These are phyloP conservation scores for Talaromyces borbonicus DNA, from an alignment of 495 filamentous ascomycete species.

Conservation along the genomic window DNA sequence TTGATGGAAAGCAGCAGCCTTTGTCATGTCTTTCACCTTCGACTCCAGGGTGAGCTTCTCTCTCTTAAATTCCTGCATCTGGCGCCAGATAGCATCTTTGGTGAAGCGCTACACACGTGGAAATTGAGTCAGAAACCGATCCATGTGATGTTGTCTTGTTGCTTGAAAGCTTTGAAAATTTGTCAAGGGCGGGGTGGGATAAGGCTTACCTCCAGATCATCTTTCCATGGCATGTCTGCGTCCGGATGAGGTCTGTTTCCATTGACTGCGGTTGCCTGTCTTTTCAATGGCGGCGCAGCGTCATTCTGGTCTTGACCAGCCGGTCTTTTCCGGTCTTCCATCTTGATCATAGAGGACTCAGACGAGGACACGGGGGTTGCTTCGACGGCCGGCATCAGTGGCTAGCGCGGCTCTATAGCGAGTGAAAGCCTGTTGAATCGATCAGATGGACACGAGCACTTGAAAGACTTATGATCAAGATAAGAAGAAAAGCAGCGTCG, in stretches of 20 bases:
- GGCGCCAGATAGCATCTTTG: slow-evolving; percentile 94
- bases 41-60: slow-evolving; percentile 70
- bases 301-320: slow-evolving; percentile 65
- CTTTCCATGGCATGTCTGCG: slow-evolving; percentile 70
- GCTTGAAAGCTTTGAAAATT: neutral
- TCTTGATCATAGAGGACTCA: slow-evolving; percentile 68
- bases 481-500: neutral
- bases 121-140: slow-evolving; percentile 16
- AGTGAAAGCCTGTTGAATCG: slow-evolving; percentile 28
- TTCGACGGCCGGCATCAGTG: slow-evolving; percentile 76
- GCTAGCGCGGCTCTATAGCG: slow-evolving; percentile 32
- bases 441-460: slow-evolving; percentile 21
- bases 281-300: slow-evolving; percentile 72
- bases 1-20: slow-evolving; percentile 69
- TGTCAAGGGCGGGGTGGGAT: slow-evolving; percentile 1
- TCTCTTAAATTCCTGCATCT: slow-evolving; percentile 95
- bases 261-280: slow-evolving; percentile 66
- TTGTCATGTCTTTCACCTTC: slow-evolving; percentile 64
- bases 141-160: neutral
- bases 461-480: neutral
- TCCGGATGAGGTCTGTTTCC: slow-evolving; percentile 67
- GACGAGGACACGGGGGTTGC: slow-evolving; percentile 58
- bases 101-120: slow-evolving; percentile 62
- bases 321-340: slow-evolving; percentile 95
- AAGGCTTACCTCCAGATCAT: slow-evolving; percentile 78